Conservation (phyloP, 1,139 yeast genomes). For the Ogataea hybrid region DNA sequence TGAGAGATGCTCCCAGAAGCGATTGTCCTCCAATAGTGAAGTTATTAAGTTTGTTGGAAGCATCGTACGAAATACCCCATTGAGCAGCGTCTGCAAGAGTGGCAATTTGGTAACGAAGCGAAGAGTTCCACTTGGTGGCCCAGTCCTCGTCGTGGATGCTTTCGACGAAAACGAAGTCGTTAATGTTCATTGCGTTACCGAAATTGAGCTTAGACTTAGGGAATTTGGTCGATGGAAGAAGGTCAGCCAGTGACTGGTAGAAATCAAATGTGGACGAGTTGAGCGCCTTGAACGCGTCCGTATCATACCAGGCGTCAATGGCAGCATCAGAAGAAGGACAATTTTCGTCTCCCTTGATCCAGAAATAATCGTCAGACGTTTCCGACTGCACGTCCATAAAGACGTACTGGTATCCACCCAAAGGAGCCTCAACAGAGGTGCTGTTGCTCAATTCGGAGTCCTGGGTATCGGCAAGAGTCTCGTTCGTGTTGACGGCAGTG, state of each 20-base stretch:
- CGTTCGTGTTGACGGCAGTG: constrained; percentile 24
- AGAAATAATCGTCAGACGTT: constrained; percentile 37
- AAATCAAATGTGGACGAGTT: constrained; percentile 37
- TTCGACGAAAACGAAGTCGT: constrained; percentile 39
- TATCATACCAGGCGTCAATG: constrained; percentile 25
- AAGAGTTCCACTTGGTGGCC: constrained; percentile 30
- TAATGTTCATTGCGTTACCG: constrained; percentile 37
- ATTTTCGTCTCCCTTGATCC: constrained; percentile 39
- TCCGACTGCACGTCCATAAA: constrained; percentile 35
- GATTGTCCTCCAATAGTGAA: constrained; percentile 40
- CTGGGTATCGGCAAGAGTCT: constrained; percentile 20
- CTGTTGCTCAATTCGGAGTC: constrained; percentile 37
- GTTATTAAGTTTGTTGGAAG: constrained; percentile 26
- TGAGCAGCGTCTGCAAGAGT: constrained; percentile 38
- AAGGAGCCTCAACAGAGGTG: constrained; percentile 34
- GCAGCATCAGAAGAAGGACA: constrained; percentile 40
- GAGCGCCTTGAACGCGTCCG: constrained; percentile 31
- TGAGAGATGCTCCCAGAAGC: constrained; percentile 34
- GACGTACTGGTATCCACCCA: constrained; percentile 44
- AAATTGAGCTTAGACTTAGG: constrained; percentile 34
- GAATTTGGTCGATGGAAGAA: constrained; percentile 23
- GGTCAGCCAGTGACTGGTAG: constrained; percentile 33
- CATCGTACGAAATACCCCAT: constrained; percentile 36
- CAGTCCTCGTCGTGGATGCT: constrained; percentile 39
- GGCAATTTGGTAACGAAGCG: constrained; percentile 31